Conservation (phyloP, 2,329 filamentous ascomycete genomes). For the Emmonsiellopsis sp. region DNA sequence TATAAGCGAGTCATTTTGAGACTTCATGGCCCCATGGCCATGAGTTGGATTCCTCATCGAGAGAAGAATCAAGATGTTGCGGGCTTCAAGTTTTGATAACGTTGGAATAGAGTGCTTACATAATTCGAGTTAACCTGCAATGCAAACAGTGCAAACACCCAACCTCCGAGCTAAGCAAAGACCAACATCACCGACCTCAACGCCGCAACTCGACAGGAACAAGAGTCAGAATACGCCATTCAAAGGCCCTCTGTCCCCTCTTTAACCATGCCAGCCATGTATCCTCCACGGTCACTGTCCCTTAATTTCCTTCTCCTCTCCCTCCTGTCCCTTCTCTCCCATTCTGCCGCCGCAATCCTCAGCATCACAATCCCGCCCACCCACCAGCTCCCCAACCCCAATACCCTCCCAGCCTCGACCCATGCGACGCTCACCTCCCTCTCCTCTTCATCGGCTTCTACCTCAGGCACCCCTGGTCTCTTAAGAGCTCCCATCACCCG, state of each 20-base stretch:
- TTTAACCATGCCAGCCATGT: slow-evolving; percentile 8
- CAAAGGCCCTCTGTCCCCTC: not conserved
- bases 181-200: not conserved
- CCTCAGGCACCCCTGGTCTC: slow-evolving; percentile 43
- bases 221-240: not conserved
- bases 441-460: slow-evolving; percentile 35
- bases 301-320: slow-evolving; percentile 7
- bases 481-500: slow-evolving; percentile 56
- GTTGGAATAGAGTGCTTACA: no score
- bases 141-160: not conserved
- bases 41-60: no score
- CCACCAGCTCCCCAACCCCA: slow-evolving; percentile 34
- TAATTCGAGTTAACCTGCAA: not conserved
- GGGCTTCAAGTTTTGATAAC: no score
- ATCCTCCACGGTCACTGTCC: slow-evolving; percentile 4
- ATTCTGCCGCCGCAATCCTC: slow-evolving; percentile 19
- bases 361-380: slow-evolving; percentile 33
- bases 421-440: slow-evolving; percentile 43
- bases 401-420: slow-evolving; percentile 34
- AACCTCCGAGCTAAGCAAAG: not conserved
- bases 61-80: no score
- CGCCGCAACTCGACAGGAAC: not conserved
- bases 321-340: slow-evolving; percentile 14
- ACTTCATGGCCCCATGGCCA: no score
- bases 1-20: no score